Evolutionary conservation across 768 basidiomycete species (phyloP), one percentile per base, ranked within the genome.

Genomic region (Amyloporia xantha): DNA sequence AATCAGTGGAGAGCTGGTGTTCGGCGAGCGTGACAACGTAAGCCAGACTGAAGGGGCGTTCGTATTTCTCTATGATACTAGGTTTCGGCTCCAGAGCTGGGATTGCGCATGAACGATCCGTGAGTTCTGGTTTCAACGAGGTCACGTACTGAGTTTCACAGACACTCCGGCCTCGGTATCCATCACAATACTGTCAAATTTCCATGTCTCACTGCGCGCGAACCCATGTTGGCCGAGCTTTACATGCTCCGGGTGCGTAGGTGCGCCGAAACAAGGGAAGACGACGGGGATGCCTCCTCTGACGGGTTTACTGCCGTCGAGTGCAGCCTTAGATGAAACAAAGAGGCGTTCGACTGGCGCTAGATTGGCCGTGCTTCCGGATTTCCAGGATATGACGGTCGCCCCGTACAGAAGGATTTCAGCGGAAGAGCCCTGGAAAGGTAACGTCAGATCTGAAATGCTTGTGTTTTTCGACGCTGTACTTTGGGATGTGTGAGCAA

Each of bases 241-340:
- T 19, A 64, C 56, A 64, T 93, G 89, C 42, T 83, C 87, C 23
- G 74, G 76, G 64, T 82, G 85, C 15, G 74, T 76, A 1, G 95
- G 90, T 0, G 88, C 73, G 2, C 95, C 94, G 60, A 97, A 98
- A 69, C 87, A 91, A 37, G 86, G 84, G 65, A 92, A 96, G 37
- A 90, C 82, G 30, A 83, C 64, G 30, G 68, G 78, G 40, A 74
- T 80, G 1, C 76, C 75, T 25, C 76, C 74, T 15, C 81, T 74
- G 17, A 84, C 76, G 1, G 91, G 80, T 67, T 90, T 92, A 30
- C 79, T 78, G 1, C 88, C 89, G 58, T 95, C 91, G 1, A 92
- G 69, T 6, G 71, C 68, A 1, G 94, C 83, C 62, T 88, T 91
- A 10, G 76, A 75, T 9, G 89, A 91, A 4, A 95, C 71, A 57